phyloP scores from a whole-genome alignment of 2,329 filamentous ascomycete species.

The Ophiocordyceps camponoti-floridani region DNA sequence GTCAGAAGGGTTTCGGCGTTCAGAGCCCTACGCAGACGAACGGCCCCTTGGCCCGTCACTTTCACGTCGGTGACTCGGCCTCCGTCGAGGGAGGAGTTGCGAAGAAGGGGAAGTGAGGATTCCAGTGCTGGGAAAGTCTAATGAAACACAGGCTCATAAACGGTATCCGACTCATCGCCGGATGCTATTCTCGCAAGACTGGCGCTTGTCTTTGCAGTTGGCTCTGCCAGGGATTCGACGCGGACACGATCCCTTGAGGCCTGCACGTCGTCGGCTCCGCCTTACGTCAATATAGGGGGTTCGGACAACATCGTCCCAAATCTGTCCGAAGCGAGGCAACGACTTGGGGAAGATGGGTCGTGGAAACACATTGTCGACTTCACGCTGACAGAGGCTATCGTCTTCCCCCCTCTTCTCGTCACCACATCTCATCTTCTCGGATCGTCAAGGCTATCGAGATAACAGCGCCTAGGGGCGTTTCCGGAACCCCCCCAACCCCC shows the following conservation, averaged over 20 bases:
- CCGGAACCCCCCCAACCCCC: background rate
- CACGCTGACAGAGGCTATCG: background rate
- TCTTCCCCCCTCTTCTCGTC: background rate
- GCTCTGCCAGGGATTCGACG: too few species aligned
- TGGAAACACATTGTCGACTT: background rate
- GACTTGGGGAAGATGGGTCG: too few species aligned
- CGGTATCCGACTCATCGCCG: background rate
- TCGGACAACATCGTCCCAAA: too few species aligned
- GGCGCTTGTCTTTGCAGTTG: too few species aligned
- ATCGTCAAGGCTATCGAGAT: slow-evolving; percentile 25
- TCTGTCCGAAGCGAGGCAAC: too few species aligned
- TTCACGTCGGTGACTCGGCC: slow-evolving; percentile 13
- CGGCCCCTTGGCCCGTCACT: slow-evolving; percentile 7
- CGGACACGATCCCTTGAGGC: too few species aligned
- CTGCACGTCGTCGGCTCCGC: too few species aligned
- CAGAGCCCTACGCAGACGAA: slow-evolving; percentile 3
- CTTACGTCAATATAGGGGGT: too few species aligned
- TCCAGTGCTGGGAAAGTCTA: background rate
- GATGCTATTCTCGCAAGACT: too few species aligned
- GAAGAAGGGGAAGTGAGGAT: background rate
- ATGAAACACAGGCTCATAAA: background rate
- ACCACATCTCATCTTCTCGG: slow-evolving; percentile 10
- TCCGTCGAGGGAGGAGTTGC: background rate
- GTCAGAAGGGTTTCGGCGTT: background rate
- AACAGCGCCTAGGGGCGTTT: slow-evolving; percentile 11